phyloP scores from a whole-genome alignment of 257 asterid genomes.

The Solanum sejunctum region DNA sequence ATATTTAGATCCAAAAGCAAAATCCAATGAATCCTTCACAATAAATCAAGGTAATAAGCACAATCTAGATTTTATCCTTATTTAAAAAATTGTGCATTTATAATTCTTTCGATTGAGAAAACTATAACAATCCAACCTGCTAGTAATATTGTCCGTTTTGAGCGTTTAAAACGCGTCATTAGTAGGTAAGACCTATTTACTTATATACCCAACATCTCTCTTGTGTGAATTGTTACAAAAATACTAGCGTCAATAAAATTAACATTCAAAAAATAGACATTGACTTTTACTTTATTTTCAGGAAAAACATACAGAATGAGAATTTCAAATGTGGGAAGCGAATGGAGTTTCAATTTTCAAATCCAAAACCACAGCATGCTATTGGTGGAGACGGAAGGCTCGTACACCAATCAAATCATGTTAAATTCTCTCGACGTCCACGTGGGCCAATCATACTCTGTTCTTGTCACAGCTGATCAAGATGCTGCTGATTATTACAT shows the following conservation, averaged over 20 bases:
- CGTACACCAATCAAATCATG: conserved; percentile 35
- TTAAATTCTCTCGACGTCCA: conserved; percentile 51
- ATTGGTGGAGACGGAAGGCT: conserved; percentile 61
- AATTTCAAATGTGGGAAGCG: conserved; percentile 45
- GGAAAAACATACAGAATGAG: conserved; percentile 54
- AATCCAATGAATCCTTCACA: conserved; percentile 29
- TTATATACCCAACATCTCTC: too few relatives aligned
- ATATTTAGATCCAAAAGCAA: conserved; percentile 11
- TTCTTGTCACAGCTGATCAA: conserved; percentile 43
- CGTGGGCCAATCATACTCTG: conserved; percentile 72
- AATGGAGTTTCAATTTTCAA: conserved; percentile 50
- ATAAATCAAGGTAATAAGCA: conserved; percentile 27
- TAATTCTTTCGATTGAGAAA: neutral
- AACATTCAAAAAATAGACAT: neutral
- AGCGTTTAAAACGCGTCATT: too few relatives aligned
- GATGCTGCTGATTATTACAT: conserved; percentile 36
- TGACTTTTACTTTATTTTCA: neutral
- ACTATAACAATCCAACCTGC: too few relatives aligned
- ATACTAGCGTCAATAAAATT: neutral
- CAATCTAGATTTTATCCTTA: neutral
- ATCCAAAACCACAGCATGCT: conserved; percentile 47
- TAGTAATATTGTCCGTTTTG: too few relatives aligned
- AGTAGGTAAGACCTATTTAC: too few relatives aligned
- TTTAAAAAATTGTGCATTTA: neutral
- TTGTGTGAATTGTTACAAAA: neutral